Evolutionary conservation across 768 basidiomycete genomes (phyloP), one percentile per base, ranked within the genome.

Genomic region (Clitopilus hobsonii): DNA sequence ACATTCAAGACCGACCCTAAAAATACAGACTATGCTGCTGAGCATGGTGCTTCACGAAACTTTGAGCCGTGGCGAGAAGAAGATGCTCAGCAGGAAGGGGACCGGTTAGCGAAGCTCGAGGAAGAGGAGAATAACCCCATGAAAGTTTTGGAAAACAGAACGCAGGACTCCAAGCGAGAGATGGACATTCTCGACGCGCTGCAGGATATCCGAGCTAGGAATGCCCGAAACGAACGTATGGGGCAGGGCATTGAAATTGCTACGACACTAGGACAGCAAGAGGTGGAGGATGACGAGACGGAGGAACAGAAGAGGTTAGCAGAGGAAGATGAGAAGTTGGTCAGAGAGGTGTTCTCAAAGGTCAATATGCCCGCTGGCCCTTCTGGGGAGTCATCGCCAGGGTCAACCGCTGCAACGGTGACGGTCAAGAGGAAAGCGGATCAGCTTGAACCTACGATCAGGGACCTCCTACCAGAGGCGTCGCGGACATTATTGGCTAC

Each of bases 1-100:
- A 98, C 97, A 0, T 99, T 99, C 85, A 98, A 98, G 71, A 99
- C 97, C 0, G 96, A 99, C 67, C 96, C 96, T 18, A 96, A 96
- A 80, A 94, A 97, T 67, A 95, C 94, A 0, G 94, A 96, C 67
- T 96, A 96, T 61, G 38, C 78, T 18, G 93, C 92, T 38, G 96
- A 99, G 72, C 96, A 98, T 65, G 97, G 97, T 26, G 97, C 97
- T 25, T 94, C 91, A 3, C 85, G 97, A 4, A 99, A 98, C 68
- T 98, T 98, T 65, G 97, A 99, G 72, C 94, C 94, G 11, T 98
- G 95, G 95, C 74, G 93, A 63, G 93, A 94, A 54, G 88, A 93
- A 65, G 63, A 79, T 60, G 87, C 81, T 0, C 83, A 78, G 1
- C 85, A 91, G 61, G 90, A 92, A 64, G 88, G 87, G 65, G 96